These are phyloP conservation scores for Xylaria sp. DNA, from an alignment of 2,329 filamentous ascomycete species.

Conservation along the genomic window DNA sequence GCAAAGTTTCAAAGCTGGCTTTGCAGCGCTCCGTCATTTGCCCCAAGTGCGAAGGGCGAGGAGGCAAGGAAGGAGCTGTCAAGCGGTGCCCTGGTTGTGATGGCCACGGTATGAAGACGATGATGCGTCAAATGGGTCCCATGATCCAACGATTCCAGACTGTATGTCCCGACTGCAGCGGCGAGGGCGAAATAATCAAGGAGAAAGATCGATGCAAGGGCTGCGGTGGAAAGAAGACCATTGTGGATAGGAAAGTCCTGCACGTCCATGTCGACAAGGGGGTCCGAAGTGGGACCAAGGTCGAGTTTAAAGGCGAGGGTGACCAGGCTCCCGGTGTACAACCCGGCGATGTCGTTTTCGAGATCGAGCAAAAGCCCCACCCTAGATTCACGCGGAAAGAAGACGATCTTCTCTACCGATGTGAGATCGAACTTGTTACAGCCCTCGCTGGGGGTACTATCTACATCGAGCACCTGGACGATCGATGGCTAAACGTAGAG, in stretches of 20 bases:
- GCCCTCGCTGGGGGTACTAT: conserved; percentile 92
- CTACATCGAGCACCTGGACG: conserved; percentile 95
- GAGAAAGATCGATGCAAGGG: conserved; percentile 98
- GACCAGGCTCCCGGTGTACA: conserved; percentile 94
- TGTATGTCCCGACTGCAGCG: conserved; percentile 97
- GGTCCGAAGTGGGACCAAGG: conserved; percentile 92
- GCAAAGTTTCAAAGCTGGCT: conserved; percentile 97
- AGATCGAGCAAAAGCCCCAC: conserved; percentile 99
- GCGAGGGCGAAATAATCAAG: conserved; percentile 95
- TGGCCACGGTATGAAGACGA: conserved; percentile 97
- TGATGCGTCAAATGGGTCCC: conserved; percentile 99
- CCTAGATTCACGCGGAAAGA: conserved; percentile 93
- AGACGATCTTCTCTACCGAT: conserved; percentile 94
- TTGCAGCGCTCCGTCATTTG: conserved; percentile 98
- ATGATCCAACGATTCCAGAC: conserved; percentile 99
- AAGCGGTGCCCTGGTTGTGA: conserved; percentile 92
- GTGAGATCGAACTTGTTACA: conserved; percentile 94
- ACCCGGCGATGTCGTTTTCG: conserved; percentile 96
- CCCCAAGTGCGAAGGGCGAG: conserved; percentile 90
- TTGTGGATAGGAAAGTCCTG: conserved; percentile 96
- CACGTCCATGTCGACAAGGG: conserved; percentile 98
- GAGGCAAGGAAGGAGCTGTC: conserved; percentile 97
- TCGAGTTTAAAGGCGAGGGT: conserved; percentile 96
- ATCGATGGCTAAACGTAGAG: conserved; percentile 93
- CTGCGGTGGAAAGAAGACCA: conserved; percentile 97